Percentiles rank a stretch among this genome's conserved stretches.
These are phyloP conservation scores for Podospora sp. DNA, from an alignment of 495 filamentous ascomycete genomes.

Conservation along the genomic window DNA sequence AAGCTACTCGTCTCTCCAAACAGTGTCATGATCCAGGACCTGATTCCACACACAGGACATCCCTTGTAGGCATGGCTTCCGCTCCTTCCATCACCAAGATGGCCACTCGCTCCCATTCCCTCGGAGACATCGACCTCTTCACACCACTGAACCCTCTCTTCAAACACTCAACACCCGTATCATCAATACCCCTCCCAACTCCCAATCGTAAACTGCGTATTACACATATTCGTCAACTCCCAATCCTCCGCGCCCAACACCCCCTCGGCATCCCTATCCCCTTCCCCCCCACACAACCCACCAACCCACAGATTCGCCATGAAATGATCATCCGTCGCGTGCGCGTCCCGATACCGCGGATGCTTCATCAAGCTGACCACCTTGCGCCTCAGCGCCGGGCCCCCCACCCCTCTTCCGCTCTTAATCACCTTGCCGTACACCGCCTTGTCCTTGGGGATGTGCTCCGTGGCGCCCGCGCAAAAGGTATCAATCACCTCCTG, in stretches of 20 bases:
- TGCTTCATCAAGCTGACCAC: slow-evolving; percentile 64
- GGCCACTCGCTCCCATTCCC: too few relatives aligned
- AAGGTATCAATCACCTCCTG: slow-evolving; percentile 61
- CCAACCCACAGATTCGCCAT: slow-evolving; percentile 62
- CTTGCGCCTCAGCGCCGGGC: slow-evolving; percentile 50
- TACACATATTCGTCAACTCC: slow-evolving; percentile 69
- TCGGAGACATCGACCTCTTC: too few relatives aligned
- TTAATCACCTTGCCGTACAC: slow-evolving; percentile 22
- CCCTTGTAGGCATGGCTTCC: too few relatives aligned
- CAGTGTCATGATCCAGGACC: too few relatives aligned
- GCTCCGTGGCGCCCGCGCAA: slow-evolving; percentile 31
- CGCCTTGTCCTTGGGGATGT: slow-evolving; percentile 18
- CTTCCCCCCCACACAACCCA: slow-evolving; percentile 53
- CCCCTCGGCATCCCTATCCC: slow-evolving; percentile 47
- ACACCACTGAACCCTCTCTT: too few relatives aligned
- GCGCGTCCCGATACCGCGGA: slow-evolving; percentile 60
- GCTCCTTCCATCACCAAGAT: too few relatives aligned
- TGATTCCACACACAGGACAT: too few relatives aligned
- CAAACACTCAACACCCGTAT: background rate
- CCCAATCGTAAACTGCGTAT: slow-evolving; percentile 58
- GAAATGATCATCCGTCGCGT: slow-evolving; percentile 67
- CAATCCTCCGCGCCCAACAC: slow-evolving; percentile 59
- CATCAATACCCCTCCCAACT: slow-evolving; percentile 26
- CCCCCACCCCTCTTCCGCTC: slow-evolving; percentile 32
- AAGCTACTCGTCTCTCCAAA: too few relatives aligned